Base-by-base conservation (phyloP, 2,329 filamentous ascomycete species). In the Harringtonia aguacate region DNA sequence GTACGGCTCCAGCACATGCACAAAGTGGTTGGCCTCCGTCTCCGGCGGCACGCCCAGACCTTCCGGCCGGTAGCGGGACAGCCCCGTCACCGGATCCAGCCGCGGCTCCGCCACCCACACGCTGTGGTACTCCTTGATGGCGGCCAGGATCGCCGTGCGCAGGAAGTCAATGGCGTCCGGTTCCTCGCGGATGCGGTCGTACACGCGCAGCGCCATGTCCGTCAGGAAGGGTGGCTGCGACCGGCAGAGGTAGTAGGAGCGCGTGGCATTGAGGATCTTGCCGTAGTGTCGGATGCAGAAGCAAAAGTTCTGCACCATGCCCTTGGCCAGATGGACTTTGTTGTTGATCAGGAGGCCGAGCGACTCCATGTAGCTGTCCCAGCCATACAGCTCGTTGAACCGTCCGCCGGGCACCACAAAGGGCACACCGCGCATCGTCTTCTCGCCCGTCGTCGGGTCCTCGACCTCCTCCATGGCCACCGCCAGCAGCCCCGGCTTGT, bases 351-450 rank as follows among this genome's bases (percentile, higher is more conserved):
- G 69, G 46, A 98, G 73, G 17, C 92, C 92, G 4, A 97, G 71
- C 6, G 90, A 92, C 61, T 90, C 86, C 88, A 98, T 97, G 69
- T 97, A 98, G 61, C 88, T 95, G 64, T 98, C 92, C 92, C 92
- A 98, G 38, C 90, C 90, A 60, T 98, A 98, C 20, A 98, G 67
- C 62, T 98, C 92, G 63, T 98, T 98, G 79, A 98, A 98, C 27
- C 92, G 79, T 21, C 92, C 92, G 47, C 92, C 92, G 0, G 92
- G 92, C 4, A 98, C 92, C n/a, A 97, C 88, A 55, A 97, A 98
- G 0, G 92, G 90, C 46, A 94, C 72, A 4, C 92, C 92, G 30
- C 74, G 73, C 34, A 94, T 68, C 4, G 83, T 83, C 49, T 76
- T 78, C 58, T 84, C 72, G 33, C 81, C 81, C 4, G 84, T 84